phyloP scores from a whole-genome alignment of 2,329 filamentous ascomycete species.

The Ceratocystis eucalypticola region DNA sequence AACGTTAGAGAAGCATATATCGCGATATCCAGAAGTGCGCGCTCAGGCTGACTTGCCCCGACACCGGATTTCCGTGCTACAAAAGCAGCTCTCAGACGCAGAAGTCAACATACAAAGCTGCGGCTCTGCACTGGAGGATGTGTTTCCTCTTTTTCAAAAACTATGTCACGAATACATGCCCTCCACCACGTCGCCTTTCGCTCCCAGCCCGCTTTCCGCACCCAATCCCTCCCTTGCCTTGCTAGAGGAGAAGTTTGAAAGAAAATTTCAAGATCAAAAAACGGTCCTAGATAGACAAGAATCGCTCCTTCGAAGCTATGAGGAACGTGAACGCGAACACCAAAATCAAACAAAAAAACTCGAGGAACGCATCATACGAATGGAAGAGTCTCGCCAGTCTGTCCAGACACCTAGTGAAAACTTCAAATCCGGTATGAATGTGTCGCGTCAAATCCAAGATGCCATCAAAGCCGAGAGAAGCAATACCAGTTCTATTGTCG shows the following conservation, averaged over 20 bases:
- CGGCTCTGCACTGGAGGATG: background rate
- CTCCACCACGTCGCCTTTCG: background rate
- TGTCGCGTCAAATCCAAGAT: background rate
- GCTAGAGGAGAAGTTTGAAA: background rate
- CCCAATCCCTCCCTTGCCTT: background rate
- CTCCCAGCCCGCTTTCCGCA: background rate
- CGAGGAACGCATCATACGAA: background rate
- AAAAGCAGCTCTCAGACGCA: slow-evolving; percentile 2
- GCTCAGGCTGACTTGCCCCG: slow-evolving; percentile 7
- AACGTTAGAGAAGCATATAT: slow-evolving; percentile 7
- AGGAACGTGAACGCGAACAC: background rate
- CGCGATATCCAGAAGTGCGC: slow-evolving; percentile 8
- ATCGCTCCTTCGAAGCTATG: background rate
- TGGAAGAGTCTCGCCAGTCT: background rate
- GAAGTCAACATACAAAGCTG: background rate
- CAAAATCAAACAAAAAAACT: background rate
- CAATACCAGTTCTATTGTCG: background rate
- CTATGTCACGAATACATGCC: background rate
- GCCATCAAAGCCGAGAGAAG: background rate
- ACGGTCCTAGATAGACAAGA: background rate
- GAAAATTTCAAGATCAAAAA: background rate
- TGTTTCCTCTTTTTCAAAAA: background rate
- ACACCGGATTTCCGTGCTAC: background rate
- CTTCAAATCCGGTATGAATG: no score
- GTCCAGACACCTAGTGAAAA: background rate